A percentile compares a stretch with the other conserved stretches of the same genome.
Evolutionary conservation across 805 yeast species (phyloP).

Genomic region (Ogataea zsoltii): DNA sequence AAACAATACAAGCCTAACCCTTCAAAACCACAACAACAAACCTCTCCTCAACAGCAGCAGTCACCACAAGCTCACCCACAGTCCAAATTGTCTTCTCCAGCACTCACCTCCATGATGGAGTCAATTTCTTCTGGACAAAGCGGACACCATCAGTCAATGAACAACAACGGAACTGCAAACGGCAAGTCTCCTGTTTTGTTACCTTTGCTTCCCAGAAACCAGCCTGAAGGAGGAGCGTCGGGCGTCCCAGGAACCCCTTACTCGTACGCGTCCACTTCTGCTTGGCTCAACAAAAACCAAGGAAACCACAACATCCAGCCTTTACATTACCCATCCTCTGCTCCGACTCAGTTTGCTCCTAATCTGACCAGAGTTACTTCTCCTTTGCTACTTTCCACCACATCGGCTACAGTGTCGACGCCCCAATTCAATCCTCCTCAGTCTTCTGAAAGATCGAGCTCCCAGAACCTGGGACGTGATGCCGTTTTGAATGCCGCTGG

Average conservation of each 20-base stretch:
- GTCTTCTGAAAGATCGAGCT: constrained; percentile 35
- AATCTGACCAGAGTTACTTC: constrained; percentile 64
- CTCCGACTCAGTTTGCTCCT: constrained; percentile 71
- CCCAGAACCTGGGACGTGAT: constrained; percentile 32
- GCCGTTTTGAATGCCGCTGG: constrained; percentile 41
- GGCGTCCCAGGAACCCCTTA: constrained; percentile 31
- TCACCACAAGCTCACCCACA: constrained; percentile 4
- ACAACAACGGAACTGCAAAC: constrained; percentile 4
- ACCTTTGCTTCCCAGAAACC: constrained; percentile 42
- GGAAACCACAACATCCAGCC: constrained; percentile 45
- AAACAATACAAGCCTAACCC: constrained; percentile 39
- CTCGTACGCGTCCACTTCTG: constrained; percentile 29
- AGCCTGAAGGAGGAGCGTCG: constrained; percentile 21
- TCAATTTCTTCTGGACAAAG: constrained; percentile 10
- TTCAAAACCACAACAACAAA: constrained; percentile 15
- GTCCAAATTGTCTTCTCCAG: constrained; percentile 21
- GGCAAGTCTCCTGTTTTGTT: constrained; percentile 39
- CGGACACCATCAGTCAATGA: constrained; percentile 9
- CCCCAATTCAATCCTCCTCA: constrained; percentile 40
- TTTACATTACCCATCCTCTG: constrained; percentile 63
- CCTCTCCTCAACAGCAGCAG: constrained; percentile 9
- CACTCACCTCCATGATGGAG: constrained; percentile 17
- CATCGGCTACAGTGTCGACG: constrained; percentile 36
- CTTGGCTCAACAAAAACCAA: constrained; percentile 31
- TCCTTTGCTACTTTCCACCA: constrained; percentile 58